Conservation (phyloP, 192 early-diverging fungal genomes). For the Coemansia furcata region DNA sequence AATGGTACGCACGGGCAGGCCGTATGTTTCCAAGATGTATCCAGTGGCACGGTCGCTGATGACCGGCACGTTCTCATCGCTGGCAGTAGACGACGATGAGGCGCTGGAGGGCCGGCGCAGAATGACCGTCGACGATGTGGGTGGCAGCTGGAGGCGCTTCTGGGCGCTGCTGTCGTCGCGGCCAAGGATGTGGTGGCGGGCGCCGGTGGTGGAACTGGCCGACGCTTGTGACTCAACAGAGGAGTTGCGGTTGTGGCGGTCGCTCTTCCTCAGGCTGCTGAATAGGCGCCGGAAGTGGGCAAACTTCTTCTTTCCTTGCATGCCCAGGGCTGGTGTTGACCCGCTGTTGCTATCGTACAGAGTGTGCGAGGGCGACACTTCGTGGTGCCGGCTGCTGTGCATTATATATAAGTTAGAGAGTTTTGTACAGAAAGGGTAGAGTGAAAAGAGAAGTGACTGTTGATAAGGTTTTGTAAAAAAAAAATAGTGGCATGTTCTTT, state of each 20-base stretch:
- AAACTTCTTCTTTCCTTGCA: slow-evolving; percentile 54
- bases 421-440: background rate
- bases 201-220: background rate
- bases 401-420: slow-evolving; percentile 3
- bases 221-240: slow-evolving; percentile 20
- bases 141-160: slow-evolving; percentile 35
- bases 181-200: slow-evolving; percentile 11
- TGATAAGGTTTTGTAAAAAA: background rate
- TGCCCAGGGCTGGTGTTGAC: slow-evolving; percentile 12
- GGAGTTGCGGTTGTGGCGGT: slow-evolving; percentile 27
- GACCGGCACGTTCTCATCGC: slow-evolving; percentile 48
- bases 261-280: slow-evolving; percentile 38
- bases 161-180: slow-evolving; percentile 29
- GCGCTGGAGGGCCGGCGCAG: slow-evolving; percentile 49
- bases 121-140: slow-evolving; percentile 46
- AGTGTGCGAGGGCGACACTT: slow-evolving; percentile 47
- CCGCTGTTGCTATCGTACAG: slow-evolving; percentile 27
- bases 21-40: slow-evolving; percentile 51
- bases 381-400: slow-evolving; percentile 37
- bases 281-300: slow-evolving; percentile 52
- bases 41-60: slow-evolving; percentile 51
- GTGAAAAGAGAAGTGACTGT: background rate
- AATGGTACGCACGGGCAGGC: slow-evolving; percentile 43
- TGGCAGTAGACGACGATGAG: slow-evolving; percentile 41
- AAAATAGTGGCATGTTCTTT: background rate